A percentile compares a stretch with the other conserved stretches of the same genome.
phyloP scores from a whole-genome alignment of 2,329 filamentous ascomycete species.

The Zymoseptoria tritici region DNA sequence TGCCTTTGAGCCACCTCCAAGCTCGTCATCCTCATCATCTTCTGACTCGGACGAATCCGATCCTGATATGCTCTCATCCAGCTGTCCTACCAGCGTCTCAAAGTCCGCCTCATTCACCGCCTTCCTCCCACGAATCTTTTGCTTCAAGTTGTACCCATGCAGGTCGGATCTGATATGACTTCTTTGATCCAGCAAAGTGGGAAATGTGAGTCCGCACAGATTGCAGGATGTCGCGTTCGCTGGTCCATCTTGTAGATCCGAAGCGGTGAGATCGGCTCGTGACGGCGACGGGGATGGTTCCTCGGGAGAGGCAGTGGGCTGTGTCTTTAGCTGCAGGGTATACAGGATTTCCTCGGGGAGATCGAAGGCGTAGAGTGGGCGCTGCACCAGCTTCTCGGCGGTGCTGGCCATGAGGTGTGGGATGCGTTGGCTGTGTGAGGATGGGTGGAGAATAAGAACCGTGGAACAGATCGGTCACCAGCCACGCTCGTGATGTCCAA shows the following conservation, averaged over 20 bases:
- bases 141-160: constrained; percentile 91
- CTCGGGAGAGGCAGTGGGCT: constrained; percentile 29
- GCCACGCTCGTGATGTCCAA: not conserved
- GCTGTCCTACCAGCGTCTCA: constrained; percentile 71
- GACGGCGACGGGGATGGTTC: constrained; percentile 22
- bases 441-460: not conserved
- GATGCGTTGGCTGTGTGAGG: constrained; percentile 1
- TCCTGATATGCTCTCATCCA: constrained; percentile 89
- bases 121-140: constrained; percentile 67
- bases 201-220: constrained; percentile 67
- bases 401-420: constrained; percentile 21
- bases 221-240: constrained; percentile 66
- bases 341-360: constrained; percentile 66
- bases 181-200: constrained; percentile 70
- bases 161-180: constrained; percentile 83
- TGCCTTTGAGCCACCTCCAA: constrained; percentile 34
- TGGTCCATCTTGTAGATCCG: constrained; percentile 36
- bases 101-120: constrained; percentile 77
- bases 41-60: constrained; percentile 54
- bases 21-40: constrained; percentile 62
- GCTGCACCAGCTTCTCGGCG: constrained; percentile 35
- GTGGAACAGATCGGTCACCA: constrained; percentile 1
- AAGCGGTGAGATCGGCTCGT: constrained; percentile 1
- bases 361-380: constrained; percentile 61
- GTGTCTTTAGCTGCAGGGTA: constrained; percentile 55